These are phyloP conservation scores for Dictyostelium discoideum DNA, from an alignment of 78 protist genomes.

Conservation along the genomic window DNA sequence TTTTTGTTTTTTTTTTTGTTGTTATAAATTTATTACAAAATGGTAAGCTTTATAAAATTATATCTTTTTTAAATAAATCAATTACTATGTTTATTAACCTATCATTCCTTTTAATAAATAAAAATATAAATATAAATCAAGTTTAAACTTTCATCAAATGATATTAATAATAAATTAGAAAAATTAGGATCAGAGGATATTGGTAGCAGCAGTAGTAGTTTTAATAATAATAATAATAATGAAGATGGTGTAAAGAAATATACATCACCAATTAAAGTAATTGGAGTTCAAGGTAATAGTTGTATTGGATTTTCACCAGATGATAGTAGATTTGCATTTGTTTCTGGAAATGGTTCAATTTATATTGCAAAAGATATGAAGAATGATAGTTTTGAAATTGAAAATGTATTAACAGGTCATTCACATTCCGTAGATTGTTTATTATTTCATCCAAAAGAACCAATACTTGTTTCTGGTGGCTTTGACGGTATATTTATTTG, in stretches of 20 bases:
- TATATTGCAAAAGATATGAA: constrained; percentile 13
- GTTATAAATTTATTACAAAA: no score
- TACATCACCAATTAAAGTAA: background rate
- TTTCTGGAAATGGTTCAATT: constrained; percentile 13
- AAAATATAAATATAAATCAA: no score
- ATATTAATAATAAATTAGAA: background rate
- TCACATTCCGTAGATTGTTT: background rate
- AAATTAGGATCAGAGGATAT: background rate
- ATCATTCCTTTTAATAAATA: no score
- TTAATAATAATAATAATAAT: background rate
- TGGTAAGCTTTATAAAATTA: no score
- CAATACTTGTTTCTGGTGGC: constrained; percentile 11
- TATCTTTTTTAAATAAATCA: background rate
- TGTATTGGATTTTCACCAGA: background rate
- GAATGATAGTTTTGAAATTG: background rate
- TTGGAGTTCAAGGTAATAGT: constrained; percentile 12
- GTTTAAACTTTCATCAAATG: background rate
- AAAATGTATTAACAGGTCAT: constrained; percentile 11
- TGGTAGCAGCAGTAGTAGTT: background rate
- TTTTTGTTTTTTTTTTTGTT: no score
- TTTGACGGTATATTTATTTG: constrained; percentile 23
- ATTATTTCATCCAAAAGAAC: constrained; percentile 14
- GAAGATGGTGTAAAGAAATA: background rate
- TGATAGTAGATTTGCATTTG: constrained; percentile 15
- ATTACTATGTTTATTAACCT: background rate